Evolutionary conservation across 2,329 filamentous ascomycete genomes (phyloP).

Genomic region (Calonectria pseudoreteaudii): DNA sequence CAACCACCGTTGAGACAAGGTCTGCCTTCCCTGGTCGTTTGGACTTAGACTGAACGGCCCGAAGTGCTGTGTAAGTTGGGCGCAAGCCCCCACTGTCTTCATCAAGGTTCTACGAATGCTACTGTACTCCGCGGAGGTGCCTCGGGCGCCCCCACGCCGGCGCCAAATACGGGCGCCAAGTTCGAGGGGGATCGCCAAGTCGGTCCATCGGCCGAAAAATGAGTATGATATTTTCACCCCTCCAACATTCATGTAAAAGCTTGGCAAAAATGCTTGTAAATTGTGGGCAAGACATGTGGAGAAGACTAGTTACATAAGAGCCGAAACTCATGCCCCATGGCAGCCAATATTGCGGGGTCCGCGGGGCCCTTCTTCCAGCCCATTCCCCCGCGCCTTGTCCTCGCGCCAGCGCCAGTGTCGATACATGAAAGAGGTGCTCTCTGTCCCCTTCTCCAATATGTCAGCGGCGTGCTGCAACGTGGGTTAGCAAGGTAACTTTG

Average conservation of each 20-base stretch:
- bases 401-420: conserved; percentile 48
- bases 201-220: not conserved
- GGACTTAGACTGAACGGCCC: not conserved
- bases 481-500: not conserved
- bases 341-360: conserved; percentile 1
- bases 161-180: not conserved
- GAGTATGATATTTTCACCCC: not conserved
- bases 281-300: not conserved
- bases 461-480: conserved; percentile 44
- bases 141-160: not conserved
- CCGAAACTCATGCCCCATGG: not conserved
- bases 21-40: not conserved
- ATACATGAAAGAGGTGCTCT: conserved; percentile 45
- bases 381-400: conserved; percentile 40
- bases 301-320: not conserved
- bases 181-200: not conserved
- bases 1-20: not conserved
- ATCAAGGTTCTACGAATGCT: not conserved
- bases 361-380: conserved; percentile 45
- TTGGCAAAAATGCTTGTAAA: not conserved
- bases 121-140: not conserved
- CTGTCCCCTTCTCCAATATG: conserved; percentile 42
- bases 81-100: not conserved
- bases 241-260: not conserved
- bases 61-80: not conserved